Evolutionary conservation across 495 filamentous ascomycete genomes (phyloP).

Genomic region (Xylaria intraflava): DNA sequence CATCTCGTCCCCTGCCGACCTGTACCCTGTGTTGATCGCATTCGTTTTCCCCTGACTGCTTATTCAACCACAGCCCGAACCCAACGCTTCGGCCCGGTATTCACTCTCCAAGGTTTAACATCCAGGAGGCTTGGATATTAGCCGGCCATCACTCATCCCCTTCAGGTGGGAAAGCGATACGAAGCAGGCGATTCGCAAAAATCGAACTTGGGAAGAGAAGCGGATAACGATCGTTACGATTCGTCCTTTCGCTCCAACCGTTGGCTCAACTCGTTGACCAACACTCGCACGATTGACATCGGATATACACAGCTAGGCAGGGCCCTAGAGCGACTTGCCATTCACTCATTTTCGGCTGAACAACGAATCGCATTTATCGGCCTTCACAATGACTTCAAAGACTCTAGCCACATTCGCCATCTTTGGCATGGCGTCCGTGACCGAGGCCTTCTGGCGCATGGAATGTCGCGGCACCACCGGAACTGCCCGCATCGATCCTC

Average conservation of each 20-base stretch:
- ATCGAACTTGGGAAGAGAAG: neutral
- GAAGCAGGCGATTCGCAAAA: neutral
- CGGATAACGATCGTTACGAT: neutral
- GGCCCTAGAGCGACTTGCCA: neutral
- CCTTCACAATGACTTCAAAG: constrained; percentile 26
- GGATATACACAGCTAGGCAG: neutral
- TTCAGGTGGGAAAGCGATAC: neutral
- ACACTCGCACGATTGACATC: neutral
- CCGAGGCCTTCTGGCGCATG: constrained; percentile 80
- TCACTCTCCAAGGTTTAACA: constrained; percentile 9
- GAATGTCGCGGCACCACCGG: constrained; percentile 64
- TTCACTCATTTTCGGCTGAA: neutral
- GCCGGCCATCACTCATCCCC: neutral
- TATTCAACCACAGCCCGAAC: constrained; percentile 5
- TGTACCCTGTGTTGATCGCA: constrained; percentile 30
- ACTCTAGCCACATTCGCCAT: constrained; percentile 21
- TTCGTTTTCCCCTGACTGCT: constrained; percentile 18
- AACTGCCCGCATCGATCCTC: constrained; percentile 64
- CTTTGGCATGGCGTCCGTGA: constrained; percentile 29
- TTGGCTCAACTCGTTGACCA: too few relatives aligned
- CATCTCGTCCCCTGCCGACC: constrained; percentile 16
- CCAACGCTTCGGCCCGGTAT: constrained; percentile 10
- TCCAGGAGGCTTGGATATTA: constrained; percentile 11
- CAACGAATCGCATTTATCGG: neutral
- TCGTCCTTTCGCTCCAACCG: neutral